These are phyloP conservation scores for Coemansia sp. DNA, from an alignment of 192 early-diverging fungal genomes.

Conservation along the genomic window DNA sequence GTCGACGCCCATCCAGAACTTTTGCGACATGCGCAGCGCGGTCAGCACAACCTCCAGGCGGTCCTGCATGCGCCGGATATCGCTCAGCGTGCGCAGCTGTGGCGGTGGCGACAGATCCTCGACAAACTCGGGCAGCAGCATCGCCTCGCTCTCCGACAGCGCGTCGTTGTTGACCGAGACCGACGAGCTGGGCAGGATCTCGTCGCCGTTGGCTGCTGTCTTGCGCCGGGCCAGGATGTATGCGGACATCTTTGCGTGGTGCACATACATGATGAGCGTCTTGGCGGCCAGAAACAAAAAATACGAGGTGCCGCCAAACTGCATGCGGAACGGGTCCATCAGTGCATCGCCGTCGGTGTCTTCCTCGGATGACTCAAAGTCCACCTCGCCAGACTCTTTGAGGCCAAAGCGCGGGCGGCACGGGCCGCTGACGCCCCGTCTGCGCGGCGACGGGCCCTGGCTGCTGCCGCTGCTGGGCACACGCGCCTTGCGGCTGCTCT, in stretches of 20 bases:
- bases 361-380: conserved; percentile 30
- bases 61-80: conserved; percentile 53
- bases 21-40: conserved; percentile 42
- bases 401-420: conserved; percentile 12
- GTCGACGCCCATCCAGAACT: conserved; percentile 51
- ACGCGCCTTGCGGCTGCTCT: neutral
- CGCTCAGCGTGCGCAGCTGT: conserved; percentile 39
- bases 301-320: conserved; percentile 43
- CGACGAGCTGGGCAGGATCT: conserved; percentile 34
- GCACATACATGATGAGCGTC: conserved; percentile 54
- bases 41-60: conserved; percentile 48
- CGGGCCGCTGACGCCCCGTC: conserved; percentile 10
- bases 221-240: conserved; percentile 46
- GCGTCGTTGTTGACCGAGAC: conserved; percentile 17
- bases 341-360: conserved; percentile 3
- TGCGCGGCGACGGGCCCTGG: neutral
- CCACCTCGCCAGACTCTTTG: conserved; percentile 23
- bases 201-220: conserved; percentile 8
- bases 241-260: conserved; percentile 53
- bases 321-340: conserved; percentile 45
- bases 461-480: neutral
- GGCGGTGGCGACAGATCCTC: conserved; percentile 47
- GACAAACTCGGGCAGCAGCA: conserved; percentile 31
- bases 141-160: neutral
- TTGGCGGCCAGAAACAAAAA: conserved; percentile 51